A percentile compares a stretch with the other conserved stretches of the same genome.
Evolutionary conservation across 192 early-diverging fungal species (phyloP).

Genomic region (Phlyctochytrium arcticum): DNA sequence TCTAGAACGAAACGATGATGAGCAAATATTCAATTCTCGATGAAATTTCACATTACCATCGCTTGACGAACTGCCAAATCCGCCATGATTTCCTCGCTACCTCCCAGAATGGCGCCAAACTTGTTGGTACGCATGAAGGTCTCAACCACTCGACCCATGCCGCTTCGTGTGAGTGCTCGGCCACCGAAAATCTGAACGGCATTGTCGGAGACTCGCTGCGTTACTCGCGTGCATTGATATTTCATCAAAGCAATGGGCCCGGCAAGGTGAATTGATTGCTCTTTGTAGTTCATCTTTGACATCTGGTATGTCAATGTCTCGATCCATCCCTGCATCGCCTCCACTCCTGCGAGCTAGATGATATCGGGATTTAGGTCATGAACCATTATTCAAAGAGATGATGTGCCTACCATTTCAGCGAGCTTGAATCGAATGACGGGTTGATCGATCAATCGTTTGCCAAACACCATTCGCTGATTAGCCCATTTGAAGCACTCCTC

Average conservation of each 20-base stretch:
- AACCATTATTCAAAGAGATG: background rate
- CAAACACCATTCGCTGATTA: conserved; percentile 69
- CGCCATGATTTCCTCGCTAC: conserved; percentile 52
- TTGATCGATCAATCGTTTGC: conserved; percentile 62
- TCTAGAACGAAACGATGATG: background rate
- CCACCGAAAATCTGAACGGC: conserved; percentile 73
- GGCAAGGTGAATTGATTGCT: conserved; percentile 57
- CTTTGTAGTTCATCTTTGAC: conserved; percentile 62
- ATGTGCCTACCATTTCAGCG: conserved; percentile 51
- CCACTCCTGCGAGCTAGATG: conserved; percentile 34
- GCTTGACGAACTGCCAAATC: conserved; percentile 63
- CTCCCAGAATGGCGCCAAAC: conserved; percentile 51
- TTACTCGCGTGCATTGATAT: conserved; percentile 52
- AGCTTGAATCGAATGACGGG: conserved; percentile 69
- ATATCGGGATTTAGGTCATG: background rate
- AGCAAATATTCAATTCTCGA: background rate
- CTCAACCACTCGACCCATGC: conserved; percentile 67
- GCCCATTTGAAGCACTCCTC: conserved; percentile 66
- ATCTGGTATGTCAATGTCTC: conserved; percentile 69
- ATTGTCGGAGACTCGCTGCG: conserved; percentile 58
- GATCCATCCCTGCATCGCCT: conserved; percentile 52
- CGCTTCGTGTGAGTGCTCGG: conserved; percentile 63
- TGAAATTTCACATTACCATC: conserved; percentile 42
- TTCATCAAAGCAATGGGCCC: conserved; percentile 65
- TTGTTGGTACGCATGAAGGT: conserved; percentile 64